A percentile compares a stretch with the other conserved stretches of the same genome.
Conservation (phyloP, 1,139 yeast genomes). For the Kluyveromyces sp. region DNA sequence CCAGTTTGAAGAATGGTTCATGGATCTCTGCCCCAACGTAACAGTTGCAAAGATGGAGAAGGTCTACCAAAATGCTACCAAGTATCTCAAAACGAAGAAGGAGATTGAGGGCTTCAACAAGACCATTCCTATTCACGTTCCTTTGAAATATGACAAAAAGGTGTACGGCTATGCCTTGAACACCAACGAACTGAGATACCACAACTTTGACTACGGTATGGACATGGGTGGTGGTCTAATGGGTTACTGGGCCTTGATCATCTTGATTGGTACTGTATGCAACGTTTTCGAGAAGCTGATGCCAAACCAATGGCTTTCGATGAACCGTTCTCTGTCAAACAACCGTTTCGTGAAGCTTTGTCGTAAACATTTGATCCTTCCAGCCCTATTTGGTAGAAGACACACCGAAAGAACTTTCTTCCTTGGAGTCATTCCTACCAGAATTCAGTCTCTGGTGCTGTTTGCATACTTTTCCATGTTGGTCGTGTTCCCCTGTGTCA, state of each 20-base stretch:
- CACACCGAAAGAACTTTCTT: conserved; percentile 13
- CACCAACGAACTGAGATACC: conserved; percentile 33
- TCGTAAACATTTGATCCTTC: conserved; percentile 43
- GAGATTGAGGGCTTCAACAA: conserved; percentile 30
- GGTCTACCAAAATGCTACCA: conserved; percentile 39
- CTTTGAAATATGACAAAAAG: conserved; percentile 27
- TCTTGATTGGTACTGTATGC: conserved; percentile 37
- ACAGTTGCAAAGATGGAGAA: conserved; percentile 28
- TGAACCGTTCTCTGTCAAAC: conserved; percentile 31
- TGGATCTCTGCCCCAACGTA: conserved; percentile 26
- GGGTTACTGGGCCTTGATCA: conserved; percentile 44
- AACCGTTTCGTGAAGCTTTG: conserved; percentile 36
- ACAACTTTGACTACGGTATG: conserved; percentile 38
- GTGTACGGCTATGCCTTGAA: conserved; percentile 34
- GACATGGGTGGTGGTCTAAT: conserved; percentile 43
- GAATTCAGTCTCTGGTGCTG: conserved; percentile 51
- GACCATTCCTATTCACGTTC: conserved; percentile 23
- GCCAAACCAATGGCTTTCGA: conserved; percentile 12
- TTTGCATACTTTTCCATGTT: conserved; percentile 40
- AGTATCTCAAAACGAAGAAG: conserved; percentile 30
- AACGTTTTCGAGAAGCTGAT: conserved; percentile 31
- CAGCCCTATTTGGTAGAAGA: conserved; percentile 37
- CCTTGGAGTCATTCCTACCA: conserved; percentile 45
- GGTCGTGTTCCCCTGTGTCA: conserved; percentile 38
- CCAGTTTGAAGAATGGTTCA: conserved; percentile 17